Percentiles rank a stretch among this genome's conserved stretches.
Conservation (phyloP, 345 rosid species). For the Pelargonium nanum region DNA sequence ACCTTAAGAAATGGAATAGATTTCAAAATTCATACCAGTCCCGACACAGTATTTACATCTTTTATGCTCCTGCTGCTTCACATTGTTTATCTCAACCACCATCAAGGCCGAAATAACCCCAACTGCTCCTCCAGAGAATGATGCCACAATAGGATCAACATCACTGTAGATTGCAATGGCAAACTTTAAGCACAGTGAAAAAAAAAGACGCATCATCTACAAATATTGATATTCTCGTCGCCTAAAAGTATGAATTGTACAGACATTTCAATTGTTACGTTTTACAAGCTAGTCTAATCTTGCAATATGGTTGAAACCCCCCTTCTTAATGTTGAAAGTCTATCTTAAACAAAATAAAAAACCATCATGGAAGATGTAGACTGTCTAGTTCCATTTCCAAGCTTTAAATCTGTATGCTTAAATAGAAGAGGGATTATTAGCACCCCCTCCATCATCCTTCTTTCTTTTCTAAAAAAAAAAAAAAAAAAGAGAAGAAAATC, state of each 20-base stretch:
- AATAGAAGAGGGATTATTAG: no score
- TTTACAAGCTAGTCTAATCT: not conserved
- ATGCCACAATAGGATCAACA: conserved; percentile 96
- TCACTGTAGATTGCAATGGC: conserved; percentile 48
- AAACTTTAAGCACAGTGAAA: no score
- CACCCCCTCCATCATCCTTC: no score
- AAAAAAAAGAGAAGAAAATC: no score
- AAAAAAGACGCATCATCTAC: no score
- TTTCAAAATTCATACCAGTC: conserved; percentile 43
- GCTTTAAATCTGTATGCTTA: not conserved
- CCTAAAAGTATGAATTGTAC: no score
- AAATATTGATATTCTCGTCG: no score
- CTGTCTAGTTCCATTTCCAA: no score
- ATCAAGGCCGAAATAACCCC: conserved; percentile 94
- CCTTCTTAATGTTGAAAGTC: no score
- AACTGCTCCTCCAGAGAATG: conserved; percentile 97
- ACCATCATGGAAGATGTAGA: not conserved
- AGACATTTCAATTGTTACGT: no score
- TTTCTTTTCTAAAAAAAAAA: no score
- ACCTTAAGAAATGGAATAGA: not conserved
- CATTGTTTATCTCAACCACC: conserved; percentile 96
- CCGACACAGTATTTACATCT: conserved; percentile 99
- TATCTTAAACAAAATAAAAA: not conserved
- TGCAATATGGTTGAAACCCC: not conserved
- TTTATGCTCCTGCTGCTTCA: conserved; percentile 85